Evolutionary conservation across 441 rosid species (phyloP), one percentile per base, ranked within the genome.

Genomic region (Syzygium malaccense): DNA sequence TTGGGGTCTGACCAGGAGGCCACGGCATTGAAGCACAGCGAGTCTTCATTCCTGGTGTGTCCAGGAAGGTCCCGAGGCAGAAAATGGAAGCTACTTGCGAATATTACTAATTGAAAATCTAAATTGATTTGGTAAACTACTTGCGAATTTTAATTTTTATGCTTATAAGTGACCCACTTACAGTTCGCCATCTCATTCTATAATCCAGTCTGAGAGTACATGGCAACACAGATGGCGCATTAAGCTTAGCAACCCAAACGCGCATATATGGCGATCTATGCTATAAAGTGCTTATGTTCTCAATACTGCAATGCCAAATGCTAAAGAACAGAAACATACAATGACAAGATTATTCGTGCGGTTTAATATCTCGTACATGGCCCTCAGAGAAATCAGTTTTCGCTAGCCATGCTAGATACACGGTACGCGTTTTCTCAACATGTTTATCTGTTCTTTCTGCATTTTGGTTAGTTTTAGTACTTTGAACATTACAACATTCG

Each of bases 1-100:
- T 7, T 41, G 10, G 57, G 86, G 26, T 93, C 95, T 28, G 93
- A 94, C 89, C 93, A 92, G 10, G 95, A 94, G 19, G 57, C 86
- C 32, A 20, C 90, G 5, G 55, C 89, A 11, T 45, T 78, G 80
- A 88, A 71, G 57, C 84, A 8, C 87, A 28, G 49, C 91, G 64
- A n/a, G 85, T 62, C 87, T 75, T 87, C 62, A 33, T 83, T 10
- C 19, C 92, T 26, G 10, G 25, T 26, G 2, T 26, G 10, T 56
- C 60, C 5, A 41, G 45, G 45, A 56, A 56, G 60, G 28, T 56
- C 13, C 60, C 60, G 25, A 56, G 23, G 60, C 28, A 56, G 1
- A 0, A 23, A 41, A 41, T 41, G 45, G 45, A 41, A 41, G 45
- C 45, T 41, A 41, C 45, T 5, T 41, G 45, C 45, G 45, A 41